phyloP scores from a whole-genome alignment of 768 basidiomycete genomes.

The Xerocomus potaroensis region DNA sequence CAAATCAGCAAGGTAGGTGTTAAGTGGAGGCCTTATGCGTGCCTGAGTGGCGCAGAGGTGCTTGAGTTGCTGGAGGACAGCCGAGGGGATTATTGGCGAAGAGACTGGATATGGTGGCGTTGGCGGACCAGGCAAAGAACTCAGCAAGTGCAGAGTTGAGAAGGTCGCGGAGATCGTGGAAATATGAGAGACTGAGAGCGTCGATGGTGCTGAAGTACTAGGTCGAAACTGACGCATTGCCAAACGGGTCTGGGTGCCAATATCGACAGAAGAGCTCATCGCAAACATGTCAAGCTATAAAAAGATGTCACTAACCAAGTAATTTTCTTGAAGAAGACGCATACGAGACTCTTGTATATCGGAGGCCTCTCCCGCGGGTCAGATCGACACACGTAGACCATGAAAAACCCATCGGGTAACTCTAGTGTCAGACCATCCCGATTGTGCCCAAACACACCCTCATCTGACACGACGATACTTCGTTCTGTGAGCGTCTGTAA shows the following conservation, averaged over 20 bases:
- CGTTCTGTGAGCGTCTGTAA: constrained; percentile 48
- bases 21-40: constrained; percentile 47
- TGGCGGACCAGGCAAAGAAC: constrained; percentile 20
- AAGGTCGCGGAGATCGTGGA: constrained; percentile 27
- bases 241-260: constrained; percentile 39
- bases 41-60: constrained; percentile 32
- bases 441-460: constrained; percentile 14
- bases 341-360: constrained; percentile 62
- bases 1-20: constrained; percentile 66
- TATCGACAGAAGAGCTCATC: constrained; percentile 61
- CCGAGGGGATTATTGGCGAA: constrained; percentile 29
- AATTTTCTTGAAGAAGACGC: constrained; percentile 19
- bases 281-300: constrained; percentile 72
- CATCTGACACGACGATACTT: constrained; percentile 41
- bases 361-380: constrained; percentile 62
- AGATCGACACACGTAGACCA: constrained; percentile 67
- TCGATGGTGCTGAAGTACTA: constrained; percentile 24
- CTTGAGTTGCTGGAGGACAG: constrained; percentile 29
- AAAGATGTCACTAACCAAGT: constrained; percentile 2
- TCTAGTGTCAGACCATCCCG: constrained; percentile 30
- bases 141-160: constrained; percentile 12
- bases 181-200: constrained; percentile 27
- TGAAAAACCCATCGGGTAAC: constrained; percentile 60
- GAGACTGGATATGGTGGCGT: constrained; percentile 18
- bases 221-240: constrained; percentile 32